Evolutionary conservation across 495 filamentous ascomycete genomes (phyloP), one percentile per base, ranked within the genome.

Genomic region (Cryomyces minteri): DNA sequence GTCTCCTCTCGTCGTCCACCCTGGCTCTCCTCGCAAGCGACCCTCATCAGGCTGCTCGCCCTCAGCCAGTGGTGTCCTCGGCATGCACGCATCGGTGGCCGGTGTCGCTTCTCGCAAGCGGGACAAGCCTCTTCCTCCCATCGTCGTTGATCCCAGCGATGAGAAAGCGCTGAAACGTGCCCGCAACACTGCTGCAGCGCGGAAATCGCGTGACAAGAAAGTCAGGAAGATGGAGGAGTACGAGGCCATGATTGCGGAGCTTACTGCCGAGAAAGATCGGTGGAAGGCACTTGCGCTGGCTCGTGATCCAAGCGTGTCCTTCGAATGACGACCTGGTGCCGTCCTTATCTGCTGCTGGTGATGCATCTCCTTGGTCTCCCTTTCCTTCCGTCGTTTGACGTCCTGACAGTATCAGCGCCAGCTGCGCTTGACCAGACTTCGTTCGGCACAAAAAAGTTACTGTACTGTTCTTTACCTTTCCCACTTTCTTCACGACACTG

Each of bases 121-220:
- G 40, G 74, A 84, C 55, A 86, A 85, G 67, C 79, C 83, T 37
- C 70, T 94, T 28, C 80, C 82, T 43, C 80, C 83, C 6, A 84
- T 96, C 58, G 64, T 69, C 29, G 69, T 83, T 32, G 88, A 95
- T 56, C 79, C 80, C 0, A 61, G 57, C 32, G 82, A 88, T 54
- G 63, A 64, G 0, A 60, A 83, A 10, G 84, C 84, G 7, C 73
- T 84, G 68, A 96, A 95, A 73, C 85, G 90, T 51, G 88, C 88
- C 32, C 79, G 88, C 47, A 98, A 98, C 62, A 98, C 90, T 10
- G 70, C 88, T 62, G 90, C 90, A 40, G 90, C 90, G 50, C 84
- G 90, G 39, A 95, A 95, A 62, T 95, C 88, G 36, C 82, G 90
- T 9, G 76, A 83, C 48, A 79, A 84, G 52, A 88, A 90, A 63